Evolutionary conservation across 2,329 filamentous ascomycete species (phyloP), one percentile per base, ranked within the genome.

Genomic region (Neonectria ditissima): DNA sequence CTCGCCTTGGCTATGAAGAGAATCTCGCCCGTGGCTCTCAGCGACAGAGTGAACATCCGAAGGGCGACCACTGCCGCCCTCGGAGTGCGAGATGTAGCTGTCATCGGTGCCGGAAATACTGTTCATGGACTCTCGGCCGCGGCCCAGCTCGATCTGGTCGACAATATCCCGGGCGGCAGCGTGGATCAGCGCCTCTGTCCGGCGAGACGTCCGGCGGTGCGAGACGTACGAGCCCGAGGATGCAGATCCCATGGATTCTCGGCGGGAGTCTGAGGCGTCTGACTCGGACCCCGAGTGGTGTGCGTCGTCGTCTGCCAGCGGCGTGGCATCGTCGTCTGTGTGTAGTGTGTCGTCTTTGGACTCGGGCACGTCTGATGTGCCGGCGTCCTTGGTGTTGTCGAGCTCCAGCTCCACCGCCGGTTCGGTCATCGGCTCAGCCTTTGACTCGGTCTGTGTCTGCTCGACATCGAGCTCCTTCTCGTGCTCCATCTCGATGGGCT

Each of bases 181-280:
- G 32, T 86, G 83, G 63, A 87, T 87, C 37, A 86, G 76, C 7
- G 82, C 84, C 68, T 87, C 83, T 2, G 85, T 84, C 5, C 80
- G 77, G 10, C 76, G 70, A 1, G 82, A 84, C 2, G 78, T 74
- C n/a, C 80, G 79, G 26, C 81, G 74, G 18, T 74, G 65, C n/a
- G 70, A 72, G 47, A 45, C 52, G 32, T 64, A 62, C 2, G 69
- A 74, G 18, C 56, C 67, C 11, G 65, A 65, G 11, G 74, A 76
- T 41, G 63, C 51, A 37, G 66, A 69, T 30, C 44, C 59, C 16
- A 47, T 22, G 22, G 75, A 76, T 30, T 65, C 58, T 54, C 72
- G 68, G 22, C 65, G 66, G 50, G 65, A 73, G 1, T 45, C 63
- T 1, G 69, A 65, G 14, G 43, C 45, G 18, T 71, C 69, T 37